A percentile compares a stretch with the other conserved stretches of the same genome.
Conservation (phyloP, 2,329 filamentous ascomycete species). For the Huntiella savannae region DNA sequence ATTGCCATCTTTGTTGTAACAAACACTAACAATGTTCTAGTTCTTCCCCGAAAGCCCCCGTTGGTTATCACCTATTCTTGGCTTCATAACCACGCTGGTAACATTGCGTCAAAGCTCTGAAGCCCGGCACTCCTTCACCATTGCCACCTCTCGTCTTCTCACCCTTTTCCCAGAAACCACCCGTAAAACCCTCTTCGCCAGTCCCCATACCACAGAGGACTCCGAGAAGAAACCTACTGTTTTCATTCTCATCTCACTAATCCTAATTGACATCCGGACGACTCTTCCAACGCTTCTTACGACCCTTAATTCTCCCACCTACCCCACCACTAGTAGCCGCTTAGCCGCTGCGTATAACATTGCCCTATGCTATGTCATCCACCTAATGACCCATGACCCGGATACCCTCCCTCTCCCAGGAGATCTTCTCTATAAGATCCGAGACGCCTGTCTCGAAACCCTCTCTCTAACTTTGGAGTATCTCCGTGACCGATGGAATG, state of each 20-base stretch:
- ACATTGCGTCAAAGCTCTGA: constrained; percentile 33
- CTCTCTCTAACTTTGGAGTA: constrained; percentile 45
- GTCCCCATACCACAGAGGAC: constrained; percentile 12
- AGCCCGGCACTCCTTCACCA: constrained; percentile 39
- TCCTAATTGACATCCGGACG: constrained; percentile 46
- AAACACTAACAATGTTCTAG: constrained; percentile 18
- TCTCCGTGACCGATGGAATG: constrained; percentile 51
- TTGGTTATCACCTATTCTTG: constrained; percentile 32
- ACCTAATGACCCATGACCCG: constrained; percentile 35
- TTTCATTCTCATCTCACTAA: constrained; percentile 43
- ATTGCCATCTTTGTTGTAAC: not conserved
- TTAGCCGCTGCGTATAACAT: constrained; percentile 43
- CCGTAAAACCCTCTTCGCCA: constrained; percentile 32
- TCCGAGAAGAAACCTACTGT: not conserved
- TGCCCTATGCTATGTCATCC: constrained; percentile 40
- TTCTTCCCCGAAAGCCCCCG: constrained; percentile 27
- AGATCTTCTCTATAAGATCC: constrained; percentile 37
- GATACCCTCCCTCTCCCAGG: constrained; percentile 14
- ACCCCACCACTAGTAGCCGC: constrained; percentile 30
- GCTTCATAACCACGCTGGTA: constrained; percentile 33
- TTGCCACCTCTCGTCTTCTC: constrained; percentile 37
- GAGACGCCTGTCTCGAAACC: constrained; percentile 41
- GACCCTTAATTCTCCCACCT: constrained; percentile 35
- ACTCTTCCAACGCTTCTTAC: constrained; percentile 40
- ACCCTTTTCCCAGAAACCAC: constrained; percentile 31